Percentiles rank a stretch among this genome's conserved stretches.
phyloP scores from a whole-genome alignment of 495 filamentous ascomycete genomes.

The Hapsidospora chrysogenum region DNA sequence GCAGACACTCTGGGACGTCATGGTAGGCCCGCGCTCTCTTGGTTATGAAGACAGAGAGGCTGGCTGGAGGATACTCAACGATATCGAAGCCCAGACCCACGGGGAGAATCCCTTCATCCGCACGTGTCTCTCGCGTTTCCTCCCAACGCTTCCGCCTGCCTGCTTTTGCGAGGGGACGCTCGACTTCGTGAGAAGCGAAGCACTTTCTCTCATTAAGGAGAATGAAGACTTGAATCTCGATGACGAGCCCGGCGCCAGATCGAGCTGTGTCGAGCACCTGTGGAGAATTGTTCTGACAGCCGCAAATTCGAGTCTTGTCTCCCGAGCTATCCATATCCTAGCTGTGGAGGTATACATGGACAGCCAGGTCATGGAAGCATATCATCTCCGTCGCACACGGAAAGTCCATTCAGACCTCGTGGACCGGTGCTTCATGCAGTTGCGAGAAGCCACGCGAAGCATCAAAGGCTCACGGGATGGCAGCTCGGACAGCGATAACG shows the following conservation, averaged over 20 bases:
- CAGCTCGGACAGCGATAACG: constrained; percentile 24
- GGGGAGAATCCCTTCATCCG: constrained; percentile 45
- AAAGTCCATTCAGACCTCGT: constrained; percentile 64
- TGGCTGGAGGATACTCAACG: constrained; percentile 50
- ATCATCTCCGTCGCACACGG: constrained; percentile 25
- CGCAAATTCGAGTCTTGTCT: constrained; percentile 50
- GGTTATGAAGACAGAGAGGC: constrained; percentile 36
- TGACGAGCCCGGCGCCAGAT: constrained; percentile 17
- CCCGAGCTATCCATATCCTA: constrained; percentile 47
- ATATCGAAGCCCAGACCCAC: constrained; percentile 24
- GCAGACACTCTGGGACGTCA: constrained; percentile 44
- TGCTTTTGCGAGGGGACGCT: constrained; percentile 52
- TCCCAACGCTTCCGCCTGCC: constrained; percentile 43
- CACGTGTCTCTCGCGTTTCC: constrained; percentile 46
- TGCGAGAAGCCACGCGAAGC: constrained; percentile 48
- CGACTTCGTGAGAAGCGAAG: constrained; percentile 38
- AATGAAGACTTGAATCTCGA: constrained; percentile 21
- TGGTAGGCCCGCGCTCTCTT: constrained; percentile 43
- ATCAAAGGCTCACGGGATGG: constrained; percentile 32
- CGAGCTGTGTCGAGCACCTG: constrained; percentile 54
- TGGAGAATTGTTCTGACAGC: constrained; percentile 72
- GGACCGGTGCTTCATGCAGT: constrained; percentile 57
- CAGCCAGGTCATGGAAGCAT: constrained; percentile 21
- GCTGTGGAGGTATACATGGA: constrained; percentile 57
- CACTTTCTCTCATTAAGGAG: constrained; percentile 24